Evolutionary conservation across 257 asterid species (phyloP), one percentile per base, ranked within the genome.

Genomic region (Ophiorrhiza pumila): DNA sequence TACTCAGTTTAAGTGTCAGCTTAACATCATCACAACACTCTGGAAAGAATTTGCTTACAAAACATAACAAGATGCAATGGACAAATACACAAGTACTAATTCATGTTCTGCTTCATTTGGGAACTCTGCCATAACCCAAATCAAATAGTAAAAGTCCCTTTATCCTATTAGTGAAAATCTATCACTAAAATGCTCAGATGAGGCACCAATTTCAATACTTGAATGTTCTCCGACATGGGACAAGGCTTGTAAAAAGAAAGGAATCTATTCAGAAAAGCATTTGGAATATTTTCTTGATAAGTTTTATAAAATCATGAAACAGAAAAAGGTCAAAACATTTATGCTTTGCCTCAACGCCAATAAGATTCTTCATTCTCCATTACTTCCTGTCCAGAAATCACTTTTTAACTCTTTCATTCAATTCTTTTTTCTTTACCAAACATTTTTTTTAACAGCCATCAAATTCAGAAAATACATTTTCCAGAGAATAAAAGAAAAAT

Each of bases 261-360:
- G 65, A 75, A 75, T 69, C 32, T 20, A 39, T 20, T 42, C 25
- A 53, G 20, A 31, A 56, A 55, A 57, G 50, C 55, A 23, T 8
- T 34, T 4, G 6, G 74, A 55, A 55, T 55, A 70, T 70, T 37
- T 53, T 17, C 31, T 55, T 4, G 41, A 20, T 14, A 18, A 25
- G 15, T 37, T 35, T 55, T 55, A 70, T 56, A 41, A 47, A n/a
- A n/a, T n/a, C n/a, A n/a, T n/a, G 31, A 18, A 45, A 42, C 6
- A 8, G 1, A 6, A 32, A 3, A 60, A 72, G 5, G 15, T 1
- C 39, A 11, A 47, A 50, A 29, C 22, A 71, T 71, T 23, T 75
- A 68, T 68, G 79, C 74, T 35, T 68, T 75, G 74, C 43, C 64
- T 37, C 45, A 46, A 68, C 65, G 64, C 79, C 49, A 68, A 9